phyloP scores from a whole-genome alignment of 2,329 filamentous ascomycete species.

The Onygenales sp. region DNA sequence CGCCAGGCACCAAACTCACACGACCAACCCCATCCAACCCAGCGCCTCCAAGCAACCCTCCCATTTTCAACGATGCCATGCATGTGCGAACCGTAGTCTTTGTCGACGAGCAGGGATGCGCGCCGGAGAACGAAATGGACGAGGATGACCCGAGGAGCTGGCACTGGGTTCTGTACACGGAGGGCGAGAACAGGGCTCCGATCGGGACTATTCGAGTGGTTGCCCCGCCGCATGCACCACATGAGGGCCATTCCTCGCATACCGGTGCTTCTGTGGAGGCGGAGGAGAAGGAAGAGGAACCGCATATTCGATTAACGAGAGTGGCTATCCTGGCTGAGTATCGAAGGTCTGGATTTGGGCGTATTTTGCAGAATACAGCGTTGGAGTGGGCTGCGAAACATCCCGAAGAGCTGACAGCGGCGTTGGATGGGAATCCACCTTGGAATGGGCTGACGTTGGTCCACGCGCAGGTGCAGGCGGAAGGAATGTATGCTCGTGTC shows the following conservation, averaged over 20 bases:
- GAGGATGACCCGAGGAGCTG: conserved; percentile 67
- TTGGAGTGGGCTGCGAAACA: conserved; percentile 59
- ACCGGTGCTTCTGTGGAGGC: conserved; percentile 15
- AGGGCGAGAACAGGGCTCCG: conserved; percentile 35
- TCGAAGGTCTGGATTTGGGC: conserved; percentile 51
- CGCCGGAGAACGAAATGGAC: conserved; percentile 65
- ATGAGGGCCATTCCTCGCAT: conserved; percentile 40
- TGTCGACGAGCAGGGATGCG: conserved; percentile 47
- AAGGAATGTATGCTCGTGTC: conserved; percentile 56
- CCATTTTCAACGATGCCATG: conserved; percentile 52
- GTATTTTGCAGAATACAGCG: conserved; percentile 56
- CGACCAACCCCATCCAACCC: conserved; percentile 19
- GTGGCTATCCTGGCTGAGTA: conserved; percentile 60
- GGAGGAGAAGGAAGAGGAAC: conserved; percentile 45
- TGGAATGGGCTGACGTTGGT: conserved; percentile 71
- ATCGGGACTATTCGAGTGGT: conserved; percentile 73
- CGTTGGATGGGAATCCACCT: conserved; percentile 28
- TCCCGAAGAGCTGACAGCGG: conserved; percentile 39
- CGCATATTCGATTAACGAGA: conserved; percentile 74
- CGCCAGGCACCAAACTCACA: conserved; percentile 15
- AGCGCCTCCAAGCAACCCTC: conserved; percentile 29
- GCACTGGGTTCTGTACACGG: conserved; percentile 74
- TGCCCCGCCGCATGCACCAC: conserved; percentile 64
- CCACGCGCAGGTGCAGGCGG: conserved; percentile 64
- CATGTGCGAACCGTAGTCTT: conserved; percentile 49